Evolutionary conservation across 345 rosid species (phyloP).

Genomic region (Hibiscus tridactylites): DNA sequence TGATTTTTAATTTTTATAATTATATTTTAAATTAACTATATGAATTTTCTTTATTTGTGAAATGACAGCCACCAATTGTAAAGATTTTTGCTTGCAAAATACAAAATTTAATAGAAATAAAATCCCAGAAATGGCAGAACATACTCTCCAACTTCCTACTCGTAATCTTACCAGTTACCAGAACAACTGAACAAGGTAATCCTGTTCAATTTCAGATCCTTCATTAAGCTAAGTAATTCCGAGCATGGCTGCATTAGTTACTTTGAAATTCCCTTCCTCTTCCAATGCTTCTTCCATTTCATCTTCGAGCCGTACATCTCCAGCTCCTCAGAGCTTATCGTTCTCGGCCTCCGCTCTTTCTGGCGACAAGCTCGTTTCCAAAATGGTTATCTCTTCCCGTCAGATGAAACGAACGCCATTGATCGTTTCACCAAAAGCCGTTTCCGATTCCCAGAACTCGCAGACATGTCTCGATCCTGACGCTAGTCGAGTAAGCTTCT

Average conservation of each 20-base stretch:
- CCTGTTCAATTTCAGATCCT: neutral
- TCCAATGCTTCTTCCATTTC: conserved; percentile 13
- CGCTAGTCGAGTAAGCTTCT: conserved; percentile 69
- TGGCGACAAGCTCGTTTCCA: conserved; percentile 31
- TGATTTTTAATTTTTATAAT: too few species aligned
- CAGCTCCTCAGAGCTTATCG: conserved; percentile 23
- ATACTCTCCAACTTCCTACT: too few species aligned
- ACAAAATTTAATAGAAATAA: neutral
- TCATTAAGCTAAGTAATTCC: conserved; percentile 5
- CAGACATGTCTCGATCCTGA: conserved; percentile 97
- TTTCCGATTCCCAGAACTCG: conserved; percentile 76
- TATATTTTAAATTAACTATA: too few species aligned
- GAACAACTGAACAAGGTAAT: too few species aligned
- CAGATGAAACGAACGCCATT: conserved; percentile 27
- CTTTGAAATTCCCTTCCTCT: conserved; percentile 11
- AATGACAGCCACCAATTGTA: conserved; percentile 10
- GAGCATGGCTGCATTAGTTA: conserved; percentile 42
- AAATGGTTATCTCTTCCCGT: conserved; percentile 9
- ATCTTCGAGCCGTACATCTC: conserved; percentile 4
- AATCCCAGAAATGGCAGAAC: neutral
- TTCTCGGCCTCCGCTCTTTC: conserved; percentile 45
- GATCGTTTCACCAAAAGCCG: conserved; percentile 70
- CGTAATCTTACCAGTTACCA: too few species aligned
- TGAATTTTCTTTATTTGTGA: neutral
- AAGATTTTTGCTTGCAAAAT: neutral